Base-by-base conservation (phyloP, 2,329 filamentous ascomycete species). In the Monosporascus sp. region DNA sequence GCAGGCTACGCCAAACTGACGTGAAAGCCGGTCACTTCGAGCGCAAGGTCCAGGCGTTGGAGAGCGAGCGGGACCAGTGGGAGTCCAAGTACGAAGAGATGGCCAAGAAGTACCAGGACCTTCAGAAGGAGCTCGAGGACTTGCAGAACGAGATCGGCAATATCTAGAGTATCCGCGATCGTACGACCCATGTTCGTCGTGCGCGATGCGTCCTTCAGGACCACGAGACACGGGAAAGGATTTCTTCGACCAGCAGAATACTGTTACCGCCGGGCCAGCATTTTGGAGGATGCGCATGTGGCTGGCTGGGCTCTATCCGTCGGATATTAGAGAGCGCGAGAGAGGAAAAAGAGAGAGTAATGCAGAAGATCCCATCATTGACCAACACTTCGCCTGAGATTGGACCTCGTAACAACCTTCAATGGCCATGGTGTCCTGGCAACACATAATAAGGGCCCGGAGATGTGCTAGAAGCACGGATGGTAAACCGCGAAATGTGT, bases 21-120 rank as follows among this genome's bases (percentile, higher is more conserved):
- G 91, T 97, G 78, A 97, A 97, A 83, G 92, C 93, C 69, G 94
- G 93, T 68, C 93, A 99, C 80, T 97, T 93, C 77, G 94, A 99
- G 81, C 94, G 94, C 78, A 97, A 97, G 82, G 94, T 97, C 65
- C 91, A 97, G 76, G 93, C 94, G 67, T 86, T 97, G 69, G 94
- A 99, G 79, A 80, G 84, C 69, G 85, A 92, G 72, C 88, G 90
- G 68, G 91, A 97, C 75, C 85, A 92, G 75, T 97, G 92, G 92
- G 94, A 97, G 81, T 72, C 81, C 75, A 97, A 99, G 81, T 97
- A 95, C 78, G 94, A 97, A 78, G 93, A 97, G 74, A 95, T 96
- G 88, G 75, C 87, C 66, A 88, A 92, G 85, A 96, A 97, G 79
- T 88, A 95, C 80, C 86, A 95, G 69, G 88, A 93, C 62, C 89